These are phyloP conservation scores for Botryosphaeria dothidea DNA, from an alignment of 2,329 filamentous ascomycete genomes.

Conservation along the genomic window DNA sequence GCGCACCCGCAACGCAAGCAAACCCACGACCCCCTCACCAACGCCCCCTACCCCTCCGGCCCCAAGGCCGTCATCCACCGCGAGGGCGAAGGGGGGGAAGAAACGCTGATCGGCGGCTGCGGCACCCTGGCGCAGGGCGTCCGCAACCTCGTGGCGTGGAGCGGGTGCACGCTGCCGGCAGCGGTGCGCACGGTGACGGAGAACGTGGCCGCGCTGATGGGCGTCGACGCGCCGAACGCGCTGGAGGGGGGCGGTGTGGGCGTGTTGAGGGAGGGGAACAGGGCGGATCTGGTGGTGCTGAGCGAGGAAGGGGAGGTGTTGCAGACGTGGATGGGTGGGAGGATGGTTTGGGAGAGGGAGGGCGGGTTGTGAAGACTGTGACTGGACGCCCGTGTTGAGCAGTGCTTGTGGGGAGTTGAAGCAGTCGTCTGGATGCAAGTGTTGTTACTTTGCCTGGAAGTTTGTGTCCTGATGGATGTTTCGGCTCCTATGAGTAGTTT, in stretches of 20 bases:
- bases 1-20: slow-evolving; percentile 50
- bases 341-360: slow-evolving; percentile 48
- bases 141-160: slow-evolving; percentile 50
- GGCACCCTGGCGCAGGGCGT: slow-evolving; percentile 54
- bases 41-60: not conserved
- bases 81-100: slow-evolving; percentile 24
- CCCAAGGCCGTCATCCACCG: slow-evolving; percentile 49
- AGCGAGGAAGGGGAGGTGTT: slow-evolving; percentile 48
- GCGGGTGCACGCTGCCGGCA: slow-evolving; percentile 48
- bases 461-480: too few relatives aligned
- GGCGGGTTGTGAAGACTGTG: slow-evolving; percentile 18
- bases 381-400: too few relatives aligned
- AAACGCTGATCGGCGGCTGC: slow-evolving; percentile 55
- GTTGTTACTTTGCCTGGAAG: too few relatives aligned
- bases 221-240: slow-evolving; percentile 47
- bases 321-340: slow-evolving; percentile 54
- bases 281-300: slow-evolving; percentile 53
- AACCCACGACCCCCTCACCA: not conserved
- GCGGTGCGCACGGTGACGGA: slow-evolving; percentile 53
- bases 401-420: too few relatives aligned
- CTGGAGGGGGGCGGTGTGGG: slow-evolving; percentile 43
- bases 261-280: slow-evolving; percentile 44
- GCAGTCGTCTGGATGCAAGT: too few relatives aligned
- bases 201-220: slow-evolving; percentile 54
- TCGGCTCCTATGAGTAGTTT: too few relatives aligned